Evolutionary conservation across 805 yeast species (phyloP).

Genomic region (Lachancea quebecensis): DNA sequence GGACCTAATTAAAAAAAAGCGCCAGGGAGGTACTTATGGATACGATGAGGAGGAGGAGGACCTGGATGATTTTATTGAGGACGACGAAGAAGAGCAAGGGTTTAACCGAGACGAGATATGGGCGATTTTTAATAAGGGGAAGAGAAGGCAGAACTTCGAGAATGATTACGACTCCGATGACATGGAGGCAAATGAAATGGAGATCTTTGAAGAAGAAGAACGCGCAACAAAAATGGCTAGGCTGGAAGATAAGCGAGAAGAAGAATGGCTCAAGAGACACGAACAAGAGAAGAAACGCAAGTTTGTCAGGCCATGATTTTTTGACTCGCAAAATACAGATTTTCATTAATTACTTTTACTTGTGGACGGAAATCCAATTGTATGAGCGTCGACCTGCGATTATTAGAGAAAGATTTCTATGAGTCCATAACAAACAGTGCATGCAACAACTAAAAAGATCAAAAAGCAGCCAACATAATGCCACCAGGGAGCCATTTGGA

Average conservation of each 20-base stretch:
- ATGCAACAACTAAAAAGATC: constrained; percentile 21
- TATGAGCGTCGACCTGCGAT: too few relatives aligned
- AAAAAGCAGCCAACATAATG: constrained; percentile 25
- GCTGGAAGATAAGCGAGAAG: constrained; percentile 70
- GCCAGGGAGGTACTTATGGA: constrained; percentile 26
- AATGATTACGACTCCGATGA: constrained; percentile 50
- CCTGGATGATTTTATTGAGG: constrained; percentile 55
- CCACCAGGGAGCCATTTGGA: constrained; percentile 28
- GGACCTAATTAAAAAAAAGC: constrained; percentile 14
- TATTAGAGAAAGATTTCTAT: constrained; percentile 20
- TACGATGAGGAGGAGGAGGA: constrained; percentile 44
- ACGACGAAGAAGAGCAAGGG: constrained; percentile 36
- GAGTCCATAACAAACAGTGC: constrained; percentile 29
- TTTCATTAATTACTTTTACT: too few relatives aligned
- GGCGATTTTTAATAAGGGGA: constrained; percentile 71
- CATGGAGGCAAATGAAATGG: constrained; percentile 95
- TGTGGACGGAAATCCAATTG: too few relatives aligned
- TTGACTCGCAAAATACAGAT: background rate
- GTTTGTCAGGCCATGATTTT: background rate
- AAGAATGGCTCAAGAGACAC: constrained; percentile 46
- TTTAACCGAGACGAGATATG: constrained; percentile 85
- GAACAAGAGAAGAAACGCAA: constrained; percentile 40
- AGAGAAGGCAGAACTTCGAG: constrained; percentile 40
- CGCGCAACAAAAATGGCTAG: constrained; percentile 61
- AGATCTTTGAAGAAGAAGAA: constrained; percentile 76